These are phyloP conservation scores for Raphanus raphanistrum DNA, from an alignment of 345 rosid genomes.

Conservation along the genomic window DNA sequence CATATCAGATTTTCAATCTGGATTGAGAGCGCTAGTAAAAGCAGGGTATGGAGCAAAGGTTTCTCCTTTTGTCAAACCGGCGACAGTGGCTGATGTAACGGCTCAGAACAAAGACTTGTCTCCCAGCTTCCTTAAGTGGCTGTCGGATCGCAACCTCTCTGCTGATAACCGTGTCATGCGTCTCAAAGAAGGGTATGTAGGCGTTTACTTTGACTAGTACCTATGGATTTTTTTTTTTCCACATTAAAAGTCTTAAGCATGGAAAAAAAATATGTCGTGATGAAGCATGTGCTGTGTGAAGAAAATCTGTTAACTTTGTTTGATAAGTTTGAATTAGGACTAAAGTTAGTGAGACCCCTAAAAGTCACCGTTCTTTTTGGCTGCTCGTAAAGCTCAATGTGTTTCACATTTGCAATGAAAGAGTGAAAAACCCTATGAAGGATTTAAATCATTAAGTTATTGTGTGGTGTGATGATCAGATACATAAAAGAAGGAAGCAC, in stretches of 20 bases:
- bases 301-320: slow-evolving; percentile 16
- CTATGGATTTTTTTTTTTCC: background rate
- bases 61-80: slow-evolving; percentile 75
- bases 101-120: slow-evolving; percentile 62
- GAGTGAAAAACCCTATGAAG: background rate
- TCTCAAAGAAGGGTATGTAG: slow-evolving; percentile 87
- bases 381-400: background rate
- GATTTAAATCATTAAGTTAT: background rate
- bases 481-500: slow-evolving; percentile 96
- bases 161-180: slow-evolving; percentile 78
- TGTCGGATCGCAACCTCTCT: slow-evolving; percentile 71
- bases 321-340: slow-evolving; percentile 22
- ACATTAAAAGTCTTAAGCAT: background rate
- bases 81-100: slow-evolving; percentile 67
- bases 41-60: slow-evolving; percentile 94
- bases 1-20: slow-evolving; percentile 92
- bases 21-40: slow-evolving; percentile 83
- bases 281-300: background rate
- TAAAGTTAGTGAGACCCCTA: background rate
- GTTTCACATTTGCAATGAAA: background rate
- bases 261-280: background rate
- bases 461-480: slow-evolving; percentile 44
- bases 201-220: slow-evolving; percentile 19
- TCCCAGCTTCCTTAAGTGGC: slow-evolving; percentile 77
- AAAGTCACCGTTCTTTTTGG: background rate